phyloP scores from a whole-genome alignment of 2,329 filamentous ascomycete species.

The Stachybotrys elegans region DNA sequence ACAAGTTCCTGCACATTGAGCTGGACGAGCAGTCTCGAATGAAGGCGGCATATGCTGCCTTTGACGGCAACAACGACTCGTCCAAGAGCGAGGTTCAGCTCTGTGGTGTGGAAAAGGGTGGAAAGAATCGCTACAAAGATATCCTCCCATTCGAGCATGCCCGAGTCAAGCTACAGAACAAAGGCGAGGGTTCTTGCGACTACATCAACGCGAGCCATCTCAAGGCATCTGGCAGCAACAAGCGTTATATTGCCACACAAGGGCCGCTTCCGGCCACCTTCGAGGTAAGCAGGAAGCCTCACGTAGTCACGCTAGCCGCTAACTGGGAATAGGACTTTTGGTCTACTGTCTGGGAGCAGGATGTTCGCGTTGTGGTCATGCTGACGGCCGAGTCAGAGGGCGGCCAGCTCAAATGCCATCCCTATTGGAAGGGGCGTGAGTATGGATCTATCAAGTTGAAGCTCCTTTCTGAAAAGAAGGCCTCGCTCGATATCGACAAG shows the following conservation, averaged over 20 bases:
- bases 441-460: conserved; percentile 76
- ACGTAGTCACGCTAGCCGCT: too few species aligned
- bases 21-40: conserved; percentile 85
- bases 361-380: conserved; percentile 93
- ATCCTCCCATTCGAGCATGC: conserved; percentile 96
- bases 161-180: conserved; percentile 71
- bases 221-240: conserved; percentile 74
- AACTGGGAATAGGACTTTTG: conserved; percentile 72
- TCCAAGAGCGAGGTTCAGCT: conserved; percentile 55
- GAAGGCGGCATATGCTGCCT: conserved; percentile 64
- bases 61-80: conserved; percentile 32
- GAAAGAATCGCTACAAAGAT: conserved; percentile 96
- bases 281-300: conserved; percentile 60
- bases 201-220: conserved; percentile 95
- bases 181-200: conserved; percentile 68
- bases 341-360: conserved; percentile 96
- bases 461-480: conserved; percentile 73
- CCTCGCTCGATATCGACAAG: conserved; percentile 67
- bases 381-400: conserved; percentile 91
- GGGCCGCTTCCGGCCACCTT: conserved; percentile 91
- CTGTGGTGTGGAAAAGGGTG: conserved; percentile 89
- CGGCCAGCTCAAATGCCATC: conserved; percentile 89
- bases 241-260: conserved; percentile 92
- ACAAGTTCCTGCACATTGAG: conserved; percentile 81
- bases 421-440: conserved; percentile 79